Percentiles rank a stretch among this genome's conserved stretches.
These are phyloP conservation scores for Desmodesmus armatus DNA, from an alignment of 139 green algal species.

Conservation along the genomic window DNA sequence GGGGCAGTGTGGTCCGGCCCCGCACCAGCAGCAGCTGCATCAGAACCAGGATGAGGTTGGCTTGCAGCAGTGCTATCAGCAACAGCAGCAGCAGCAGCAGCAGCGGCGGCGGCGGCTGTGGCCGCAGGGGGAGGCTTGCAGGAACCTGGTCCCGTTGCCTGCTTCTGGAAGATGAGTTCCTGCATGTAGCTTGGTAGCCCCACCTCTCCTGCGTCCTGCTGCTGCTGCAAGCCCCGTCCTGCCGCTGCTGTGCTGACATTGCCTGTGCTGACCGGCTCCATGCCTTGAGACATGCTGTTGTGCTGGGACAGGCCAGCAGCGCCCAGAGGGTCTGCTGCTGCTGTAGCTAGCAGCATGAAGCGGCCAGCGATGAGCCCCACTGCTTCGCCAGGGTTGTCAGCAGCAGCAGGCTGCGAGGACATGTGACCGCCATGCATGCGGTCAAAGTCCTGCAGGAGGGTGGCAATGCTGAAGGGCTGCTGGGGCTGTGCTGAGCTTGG, in stretches of 20 bases:
- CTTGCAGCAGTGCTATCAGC: background rate
- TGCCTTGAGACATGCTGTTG: background rate
- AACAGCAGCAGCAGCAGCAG: background rate
- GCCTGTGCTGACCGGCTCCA: background rate
- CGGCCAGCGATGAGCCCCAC: slow-evolving; percentile 17
- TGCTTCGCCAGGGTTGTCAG: background rate
- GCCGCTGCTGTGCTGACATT: background rate
- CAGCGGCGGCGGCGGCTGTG: background rate
- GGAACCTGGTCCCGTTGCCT: background rate
- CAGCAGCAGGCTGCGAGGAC: background rate
- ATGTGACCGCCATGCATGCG: background rate
- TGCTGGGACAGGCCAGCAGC: background rate
- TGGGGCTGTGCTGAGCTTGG: background rate
- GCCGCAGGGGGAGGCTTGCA: too few relatives aligned
- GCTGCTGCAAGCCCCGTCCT: background rate
- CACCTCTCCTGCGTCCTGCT: background rate
- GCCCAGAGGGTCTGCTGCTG: background rate
- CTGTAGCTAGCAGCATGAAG: slow-evolving; percentile 15
- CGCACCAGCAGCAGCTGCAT: slow-evolving; percentile 15
- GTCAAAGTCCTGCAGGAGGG: slow-evolving; percentile 2
- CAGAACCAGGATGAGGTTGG: background rate
- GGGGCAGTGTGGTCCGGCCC: background rate
- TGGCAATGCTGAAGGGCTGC: background rate
- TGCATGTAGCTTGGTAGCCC: background rate
- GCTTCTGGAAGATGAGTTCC: background rate